Evolutionary conservation across 148 eudicot species (phyloP).

Genomic region (Rhododendron molle): DNA sequence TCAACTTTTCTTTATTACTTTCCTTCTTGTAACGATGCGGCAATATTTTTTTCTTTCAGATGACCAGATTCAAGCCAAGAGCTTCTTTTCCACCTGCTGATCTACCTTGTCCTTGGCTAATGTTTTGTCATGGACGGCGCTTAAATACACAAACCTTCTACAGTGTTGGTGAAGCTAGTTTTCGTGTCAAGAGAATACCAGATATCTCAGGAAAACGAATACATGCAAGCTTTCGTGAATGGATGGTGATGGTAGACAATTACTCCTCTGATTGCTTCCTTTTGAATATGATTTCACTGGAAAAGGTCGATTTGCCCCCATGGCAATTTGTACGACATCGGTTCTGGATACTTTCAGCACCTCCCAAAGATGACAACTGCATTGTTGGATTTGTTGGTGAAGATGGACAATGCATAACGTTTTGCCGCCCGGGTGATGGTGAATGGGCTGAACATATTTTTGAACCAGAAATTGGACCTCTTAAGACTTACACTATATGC

Average conservation of each 20-base stretch:
- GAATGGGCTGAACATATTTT: not conserved
- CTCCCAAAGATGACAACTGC: not conserved
- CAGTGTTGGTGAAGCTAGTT: not conserved
- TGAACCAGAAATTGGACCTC: not conserved
- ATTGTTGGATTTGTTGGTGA: too few species aligned
- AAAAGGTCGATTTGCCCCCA: not conserved
- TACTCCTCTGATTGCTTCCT: not conserved
- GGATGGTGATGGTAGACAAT: not conserved
- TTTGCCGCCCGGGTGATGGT: not conserved
- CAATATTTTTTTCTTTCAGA: too few species aligned
- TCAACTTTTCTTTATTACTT: too few species aligned
- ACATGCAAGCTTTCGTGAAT: not conserved
- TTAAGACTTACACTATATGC: not conserved
- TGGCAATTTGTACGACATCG: not conserved
- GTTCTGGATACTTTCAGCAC: not conserved
- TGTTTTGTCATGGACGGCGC: not conserved
- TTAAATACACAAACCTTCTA: not conserved
- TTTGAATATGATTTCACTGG: not conserved
- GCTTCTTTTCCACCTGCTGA: not conserved
- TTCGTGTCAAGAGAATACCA: not conserved
- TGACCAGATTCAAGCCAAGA: not conserved
- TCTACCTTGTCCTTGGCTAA: not conserved
- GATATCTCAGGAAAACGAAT: not conserved
- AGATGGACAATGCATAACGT: too few species aligned
- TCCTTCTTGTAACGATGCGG: too few species aligned